Conservation (phyloP, 768 basidiomycete species). For the Phanerodontia chrysosporium region DNA sequence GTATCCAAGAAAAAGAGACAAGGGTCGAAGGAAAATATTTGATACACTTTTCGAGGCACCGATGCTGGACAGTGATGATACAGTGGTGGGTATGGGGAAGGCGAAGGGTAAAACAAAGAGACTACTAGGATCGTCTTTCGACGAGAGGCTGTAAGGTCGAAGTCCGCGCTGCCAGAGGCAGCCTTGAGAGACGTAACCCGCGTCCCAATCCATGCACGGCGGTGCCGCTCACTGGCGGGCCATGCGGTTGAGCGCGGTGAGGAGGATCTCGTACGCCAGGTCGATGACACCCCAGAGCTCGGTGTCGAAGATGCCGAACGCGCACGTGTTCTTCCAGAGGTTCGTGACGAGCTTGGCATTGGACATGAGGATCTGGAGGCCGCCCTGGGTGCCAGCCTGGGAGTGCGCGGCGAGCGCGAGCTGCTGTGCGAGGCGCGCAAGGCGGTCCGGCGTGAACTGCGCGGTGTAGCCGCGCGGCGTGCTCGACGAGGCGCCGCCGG, state of each 20-base stretch:
- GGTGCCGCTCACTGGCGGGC: conserved; percentile 12
- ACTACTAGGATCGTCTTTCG: not conserved
- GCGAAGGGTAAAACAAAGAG: not conserved
- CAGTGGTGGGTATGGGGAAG: conserved; percentile 13
- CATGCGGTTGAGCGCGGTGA: conserved; percentile 34
- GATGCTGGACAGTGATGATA: conserved; percentile 8
- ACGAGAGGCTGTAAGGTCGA: not conserved
- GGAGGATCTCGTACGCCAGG: conserved; percentile 44
- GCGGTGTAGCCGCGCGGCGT: conserved; percentile 18
- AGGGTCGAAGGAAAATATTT: conserved; percentile 12
- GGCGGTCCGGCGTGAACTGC: conserved; percentile 22
- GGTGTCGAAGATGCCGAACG: conserved; percentile 46
- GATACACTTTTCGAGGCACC: conserved; percentile 16
- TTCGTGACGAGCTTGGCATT: conserved; percentile 37
- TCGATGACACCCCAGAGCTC: conserved; percentile 45
- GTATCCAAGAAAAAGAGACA: not conserved
- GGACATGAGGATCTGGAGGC: conserved; percentile 30
- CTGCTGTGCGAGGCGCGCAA: conserved; percentile 23
- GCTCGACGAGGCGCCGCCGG: conserved; percentile 6
- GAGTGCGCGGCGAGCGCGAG: conserved; percentile 21
- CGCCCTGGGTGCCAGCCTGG: conserved; percentile 22
- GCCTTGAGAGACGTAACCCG: conserved; percentile 4
- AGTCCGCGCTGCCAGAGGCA: not conserved
- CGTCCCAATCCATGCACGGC: conserved; percentile 2
- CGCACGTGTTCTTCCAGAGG: conserved; percentile 48